Conservation (phyloP, 129 eudicot species). For the Artemisia argyi region DNA sequence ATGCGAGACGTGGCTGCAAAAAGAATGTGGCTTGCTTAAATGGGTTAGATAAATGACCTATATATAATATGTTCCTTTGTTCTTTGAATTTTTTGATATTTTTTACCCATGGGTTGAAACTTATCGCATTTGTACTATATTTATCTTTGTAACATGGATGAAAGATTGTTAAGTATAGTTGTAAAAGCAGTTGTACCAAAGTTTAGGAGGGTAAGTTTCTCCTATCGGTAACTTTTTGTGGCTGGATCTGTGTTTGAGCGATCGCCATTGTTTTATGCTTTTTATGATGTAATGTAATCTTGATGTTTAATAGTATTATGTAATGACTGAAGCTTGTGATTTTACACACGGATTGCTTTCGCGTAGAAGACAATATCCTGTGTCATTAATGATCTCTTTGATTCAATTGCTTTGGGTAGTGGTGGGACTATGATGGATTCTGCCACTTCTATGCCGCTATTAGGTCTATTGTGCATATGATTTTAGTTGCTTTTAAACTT, state of each 20-base stretch:
- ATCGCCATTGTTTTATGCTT: constrained; percentile 28
- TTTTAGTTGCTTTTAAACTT: too few species aligned
- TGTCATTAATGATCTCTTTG: too few species aligned
- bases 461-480: too few species aligned
- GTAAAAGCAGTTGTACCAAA: constrained; percentile 29
- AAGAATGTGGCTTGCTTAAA: constrained; percentile 12
- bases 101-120: not conserved
- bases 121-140: too few species aligned
- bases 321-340: constrained; percentile 1
- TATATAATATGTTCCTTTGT: constrained; percentile 22
- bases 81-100: constrained; percentile 27
- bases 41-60: not conserved
- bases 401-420: too few species aligned
- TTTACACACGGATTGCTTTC: not conserved
- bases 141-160: constrained; percentile 19
- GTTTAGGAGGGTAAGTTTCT: constrained; percentile 18
- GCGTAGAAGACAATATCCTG: too few species aligned
- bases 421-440: too few species aligned
- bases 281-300: constrained; percentile 19
- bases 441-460: too few species aligned
- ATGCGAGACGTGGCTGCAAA: constrained; percentile 35
- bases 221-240: constrained; percentile 27
- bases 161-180: not conserved
- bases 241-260: constrained; percentile 20
- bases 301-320: not conserved